phyloP scores from a whole-genome alignment of 2,329 filamentous ascomycete species.

The Botrytis sinoallii region DNA sequence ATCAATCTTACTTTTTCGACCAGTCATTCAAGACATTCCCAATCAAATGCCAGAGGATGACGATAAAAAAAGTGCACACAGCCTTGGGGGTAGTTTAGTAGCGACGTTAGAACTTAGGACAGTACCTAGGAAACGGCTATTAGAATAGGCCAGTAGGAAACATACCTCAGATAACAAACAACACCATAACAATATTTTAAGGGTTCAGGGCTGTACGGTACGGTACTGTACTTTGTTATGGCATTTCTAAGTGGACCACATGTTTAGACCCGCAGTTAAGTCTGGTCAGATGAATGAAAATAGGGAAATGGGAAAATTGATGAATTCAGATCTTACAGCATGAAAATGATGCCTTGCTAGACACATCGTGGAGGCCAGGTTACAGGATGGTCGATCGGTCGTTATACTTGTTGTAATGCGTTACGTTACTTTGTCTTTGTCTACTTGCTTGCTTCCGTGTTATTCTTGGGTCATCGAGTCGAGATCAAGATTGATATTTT shows the following conservation, averaged over 20 bases:
- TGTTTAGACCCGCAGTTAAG: constrained; percentile 11
- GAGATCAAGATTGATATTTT: not conserved
- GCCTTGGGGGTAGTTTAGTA: not conserved
- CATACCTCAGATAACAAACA: constrained; percentile 1
- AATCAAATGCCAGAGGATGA: not conserved
- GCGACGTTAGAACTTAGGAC: not conserved
- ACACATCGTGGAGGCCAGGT: not conserved
- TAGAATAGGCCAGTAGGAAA: not conserved
- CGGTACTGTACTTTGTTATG: not conserved
- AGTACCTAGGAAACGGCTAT: not conserved
- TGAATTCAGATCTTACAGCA: constrained; percentile 12
- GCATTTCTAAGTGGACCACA: not conserved
- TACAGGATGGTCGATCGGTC: not conserved
- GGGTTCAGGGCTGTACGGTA: not conserved
- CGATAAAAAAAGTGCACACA: constrained; percentile 1
- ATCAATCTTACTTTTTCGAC: not conserved
- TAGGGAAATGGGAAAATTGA: not conserved
- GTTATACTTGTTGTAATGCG: not conserved
- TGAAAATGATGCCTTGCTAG: not conserved
- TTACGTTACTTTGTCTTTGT: not conserved
- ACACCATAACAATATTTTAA: not conserved
- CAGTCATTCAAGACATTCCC: not conserved
- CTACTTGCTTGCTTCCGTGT: not conserved
- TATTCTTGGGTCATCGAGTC: constrained; percentile 14
- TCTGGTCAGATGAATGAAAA: constrained; percentile 15